These are phyloP conservation scores for Ophiostoma himal-ulmi DNA, from an alignment of 2,329 filamentous ascomycete genomes.

Conservation along the genomic window DNA sequence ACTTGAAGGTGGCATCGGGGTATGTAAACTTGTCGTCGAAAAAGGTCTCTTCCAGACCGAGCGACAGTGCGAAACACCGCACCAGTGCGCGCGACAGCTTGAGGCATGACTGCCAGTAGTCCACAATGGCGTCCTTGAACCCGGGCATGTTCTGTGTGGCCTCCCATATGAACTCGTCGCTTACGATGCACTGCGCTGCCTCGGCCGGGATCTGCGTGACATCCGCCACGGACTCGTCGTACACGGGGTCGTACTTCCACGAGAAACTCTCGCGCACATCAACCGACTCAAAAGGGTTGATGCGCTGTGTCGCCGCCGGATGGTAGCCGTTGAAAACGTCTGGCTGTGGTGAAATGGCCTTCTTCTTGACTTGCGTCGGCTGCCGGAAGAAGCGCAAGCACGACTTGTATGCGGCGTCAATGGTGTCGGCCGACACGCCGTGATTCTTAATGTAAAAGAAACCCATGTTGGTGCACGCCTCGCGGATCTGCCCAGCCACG, in stretches of 20 bases:
- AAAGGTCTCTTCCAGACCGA: slow-evolving; percentile 48
- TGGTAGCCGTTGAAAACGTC: slow-evolving; percentile 57
- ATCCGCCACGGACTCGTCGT: slow-evolving; percentile 43
- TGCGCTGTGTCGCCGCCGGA: slow-evolving; percentile 45
- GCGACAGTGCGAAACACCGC: slow-evolving; percentile 47
- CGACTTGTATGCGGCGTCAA: slow-evolving; percentile 34
- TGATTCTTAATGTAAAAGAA: slow-evolving; percentile 54
- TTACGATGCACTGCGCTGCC: slow-evolving; percentile 38
- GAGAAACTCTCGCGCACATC: slow-evolving; percentile 49
- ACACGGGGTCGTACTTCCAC: slow-evolving; percentile 48
- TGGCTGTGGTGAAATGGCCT: slow-evolving; percentile 40
- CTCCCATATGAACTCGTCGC: slow-evolving; percentile 50
- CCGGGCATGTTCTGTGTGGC: slow-evolving; percentile 42
- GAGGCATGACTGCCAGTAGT: slow-evolving; percentile 46
- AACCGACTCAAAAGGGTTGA: slow-evolving; percentile 45
- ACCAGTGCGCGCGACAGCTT: slow-evolving; percentile 39
- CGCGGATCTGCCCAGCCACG: slow-evolving; percentile 23
- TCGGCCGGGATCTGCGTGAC: slow-evolving; percentile 40
- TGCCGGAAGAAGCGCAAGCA: slow-evolving; percentile 42
- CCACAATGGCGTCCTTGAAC: slow-evolving; percentile 43
- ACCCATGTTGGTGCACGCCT: slow-evolving; percentile 45
- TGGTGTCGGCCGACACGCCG: slow-evolving; percentile 36
- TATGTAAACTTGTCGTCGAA: slow-evolving; percentile 51
- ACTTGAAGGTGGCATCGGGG: slow-evolving; percentile 41
- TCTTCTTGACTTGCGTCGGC: slow-evolving; percentile 37